A percentile compares a stretch with the other conserved stretches of the same genome.
Conservation (phyloP, 148 eudicot species). For the Rhododendron kiyosumense region DNA sequence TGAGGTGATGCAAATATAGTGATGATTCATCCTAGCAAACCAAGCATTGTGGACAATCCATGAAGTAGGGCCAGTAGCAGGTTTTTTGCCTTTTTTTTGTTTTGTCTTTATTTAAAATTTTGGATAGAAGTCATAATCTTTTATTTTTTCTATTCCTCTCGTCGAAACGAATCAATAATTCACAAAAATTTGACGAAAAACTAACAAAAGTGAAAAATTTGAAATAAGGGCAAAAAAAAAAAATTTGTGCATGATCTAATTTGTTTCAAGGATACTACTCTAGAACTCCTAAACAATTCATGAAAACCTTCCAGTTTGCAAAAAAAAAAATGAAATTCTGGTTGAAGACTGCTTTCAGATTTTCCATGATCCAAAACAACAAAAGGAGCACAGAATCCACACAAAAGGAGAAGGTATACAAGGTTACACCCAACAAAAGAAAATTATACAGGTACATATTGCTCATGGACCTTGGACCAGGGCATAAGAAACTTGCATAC, state of each 20-base stretch:
- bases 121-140: too few relatives aligned
- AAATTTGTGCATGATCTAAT: neutral
- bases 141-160: too few relatives aligned
- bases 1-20: neutral
- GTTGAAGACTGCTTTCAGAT: neutral
- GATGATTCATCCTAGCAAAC: neutral
- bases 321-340: neutral
- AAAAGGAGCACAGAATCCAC: neutral
- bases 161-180: too few relatives aligned
- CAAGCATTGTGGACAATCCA: neutral
- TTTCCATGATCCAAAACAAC: neutral
- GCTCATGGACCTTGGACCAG: neutral
- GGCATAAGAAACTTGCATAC: neutral
- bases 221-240: too few relatives aligned
- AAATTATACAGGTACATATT: neutral
- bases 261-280: neutral
- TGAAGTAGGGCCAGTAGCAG: neutral
- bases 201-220: neutral
- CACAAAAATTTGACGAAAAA: too few relatives aligned
- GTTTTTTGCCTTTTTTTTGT: too few relatives aligned
- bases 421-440: neutral
- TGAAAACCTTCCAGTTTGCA: neutral
- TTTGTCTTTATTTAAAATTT: too few relatives aligned
- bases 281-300: neutral
- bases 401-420: neutral